Evolutionary conservation across 192 early-diverging fungal species (phyloP).

Genomic region (Umbelopsis isabellina): DNA sequence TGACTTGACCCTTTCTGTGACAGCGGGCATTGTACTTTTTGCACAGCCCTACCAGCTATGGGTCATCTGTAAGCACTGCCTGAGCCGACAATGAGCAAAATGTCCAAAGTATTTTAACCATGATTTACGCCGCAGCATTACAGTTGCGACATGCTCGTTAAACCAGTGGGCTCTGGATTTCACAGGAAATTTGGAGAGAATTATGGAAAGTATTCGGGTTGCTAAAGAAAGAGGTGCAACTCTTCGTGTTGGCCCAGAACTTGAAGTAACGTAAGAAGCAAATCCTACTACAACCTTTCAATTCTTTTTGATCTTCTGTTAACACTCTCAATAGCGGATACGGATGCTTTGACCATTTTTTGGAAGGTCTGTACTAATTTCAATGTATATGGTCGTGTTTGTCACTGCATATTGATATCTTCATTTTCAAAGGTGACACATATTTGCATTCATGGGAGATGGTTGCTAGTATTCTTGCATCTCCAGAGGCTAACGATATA

Average conservation of each 20-base stretch:
- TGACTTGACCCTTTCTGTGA: background rate
- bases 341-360: conserved; percentile 97
- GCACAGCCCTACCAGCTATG: background rate
- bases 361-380: conserved; percentile 67
- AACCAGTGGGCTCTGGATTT: conserved; percentile 98
- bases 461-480: conserved; percentile 71
- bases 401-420: background rate
- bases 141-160: conserved; percentile 81
- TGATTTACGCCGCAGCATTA: conserved; percentile 42
- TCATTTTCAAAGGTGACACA: conserved; percentile 73
- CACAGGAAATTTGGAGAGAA: conserved; percentile 88
- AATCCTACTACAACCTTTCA: background rate
- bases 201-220: conserved; percentile 78
- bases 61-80: conserved; percentile 8
- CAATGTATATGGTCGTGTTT: background rate
- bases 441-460: conserved; percentile 95
- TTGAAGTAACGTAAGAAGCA: conserved; percentile 83
- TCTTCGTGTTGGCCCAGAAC: conserved; percentile 91
- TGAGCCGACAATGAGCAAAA: background rate
- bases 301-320: background rate
- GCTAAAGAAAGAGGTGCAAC: conserved; percentile 82
- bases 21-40: background rate
- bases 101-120: background rate
- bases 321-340: conserved; percentile 68
- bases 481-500: conserved; percentile 72